Evolutionary conservation across 306 rosid genomes (phyloP), one percentile per base, ranked within the genome.

Genomic region (Cyclanthera cordifolia): DNA sequence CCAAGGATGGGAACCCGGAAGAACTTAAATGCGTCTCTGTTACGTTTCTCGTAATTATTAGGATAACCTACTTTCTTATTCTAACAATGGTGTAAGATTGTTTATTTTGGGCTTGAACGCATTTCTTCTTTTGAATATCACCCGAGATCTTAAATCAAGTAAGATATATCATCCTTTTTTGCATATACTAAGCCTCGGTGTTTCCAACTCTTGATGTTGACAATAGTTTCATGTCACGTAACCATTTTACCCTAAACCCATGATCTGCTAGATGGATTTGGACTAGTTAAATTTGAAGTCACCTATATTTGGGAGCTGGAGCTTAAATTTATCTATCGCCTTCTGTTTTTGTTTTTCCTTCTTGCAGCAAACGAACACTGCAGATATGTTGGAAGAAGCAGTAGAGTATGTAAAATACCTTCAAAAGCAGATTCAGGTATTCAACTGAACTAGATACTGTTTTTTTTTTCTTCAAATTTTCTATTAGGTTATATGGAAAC

Each of bases 281-380:
- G 34, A 48, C 17, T 9, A 60, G 37, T 54, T 12, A 12, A 45
- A 25, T 27, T 2, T 57, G 6, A 28, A 0, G 39, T 27, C 39
- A 55, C 14, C 37, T 25, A 12, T 55, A 24, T 55, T 25, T 55
- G 19, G 16, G 6, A 25, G 37, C 17, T 69, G 13, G 2, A 52
- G n/a, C 49, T n/a, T 41, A 43, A 63, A 43, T 64, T 43, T 13
- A 64, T 13, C 1, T 12, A 21, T 24, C 8, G 59, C 50, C 24
- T 68, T 24, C 47, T 64, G 23, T 53, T 8, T 70, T 56, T 39
- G n/a, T n/a, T 20, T 13, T 6, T 8, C 12, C 49, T 30, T 48
- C 53, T 2, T 81, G 88, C 86, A 91, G 97, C 97, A 91, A 84
- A 91, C 95, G 65, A 91, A 91, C 68, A 91, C 97, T 2, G 96